phyloP scores from a whole-genome alignment of 805 yeast species.

The Debaryomyces hansenii region DNA sequence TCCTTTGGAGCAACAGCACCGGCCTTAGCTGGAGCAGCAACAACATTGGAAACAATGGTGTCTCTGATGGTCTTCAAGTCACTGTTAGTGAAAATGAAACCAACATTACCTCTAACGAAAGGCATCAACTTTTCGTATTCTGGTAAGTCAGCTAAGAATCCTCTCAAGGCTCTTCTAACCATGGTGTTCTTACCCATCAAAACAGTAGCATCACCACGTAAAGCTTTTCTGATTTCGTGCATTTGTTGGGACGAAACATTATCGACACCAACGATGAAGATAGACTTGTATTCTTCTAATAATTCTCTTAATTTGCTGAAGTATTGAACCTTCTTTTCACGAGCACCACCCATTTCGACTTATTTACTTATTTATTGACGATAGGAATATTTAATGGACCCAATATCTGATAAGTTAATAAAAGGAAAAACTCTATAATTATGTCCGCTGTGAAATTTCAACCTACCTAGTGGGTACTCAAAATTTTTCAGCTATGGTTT shows the following conservation, averaged over 20 bases:
- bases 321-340: constrained; percentile 96
- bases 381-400: constrained; percentile 89
- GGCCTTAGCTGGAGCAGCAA: constrained; percentile 99
- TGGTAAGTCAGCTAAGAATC: constrained; percentile 89
- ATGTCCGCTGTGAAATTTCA: not conserved
- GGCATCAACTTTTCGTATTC: constrained; percentile 95
- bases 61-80: constrained; percentile 94
- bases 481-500: constrained; percentile 1
- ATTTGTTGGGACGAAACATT: constrained; percentile 99
- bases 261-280: constrained; percentile 99
- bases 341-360: constrained; percentile 99
- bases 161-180: constrained; percentile 99
- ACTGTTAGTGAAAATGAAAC: constrained; percentile 98
- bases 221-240: constrained; percentile 98
- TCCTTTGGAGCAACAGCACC: constrained; percentile 99
- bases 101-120: constrained; percentile 95
- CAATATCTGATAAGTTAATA: constrained; percentile 15
- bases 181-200: constrained; percentile 99
- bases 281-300: constrained; percentile 95
- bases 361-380: constrained; percentile 48
- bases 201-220: constrained; percentile 93
- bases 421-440: not conserved
- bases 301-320: constrained; percentile 92
- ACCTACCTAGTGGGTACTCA: not conserved
- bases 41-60: constrained; percentile 83